Conservation (phyloP, 1,284 basidiomycete genomes). For the Ustilago cynodontis region DNA sequence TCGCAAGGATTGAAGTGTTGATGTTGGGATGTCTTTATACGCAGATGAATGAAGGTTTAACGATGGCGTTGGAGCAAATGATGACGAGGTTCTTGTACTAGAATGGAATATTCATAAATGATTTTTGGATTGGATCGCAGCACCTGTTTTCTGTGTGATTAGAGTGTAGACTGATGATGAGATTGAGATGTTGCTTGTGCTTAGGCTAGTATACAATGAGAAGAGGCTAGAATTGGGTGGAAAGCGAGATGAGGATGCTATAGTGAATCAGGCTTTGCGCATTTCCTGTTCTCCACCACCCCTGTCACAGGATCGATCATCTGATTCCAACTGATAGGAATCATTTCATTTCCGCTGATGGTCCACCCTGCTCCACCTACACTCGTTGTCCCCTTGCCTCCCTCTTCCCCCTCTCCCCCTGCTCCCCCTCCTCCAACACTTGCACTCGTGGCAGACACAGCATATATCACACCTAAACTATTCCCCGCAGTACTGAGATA, state of each 20-base stretch:
- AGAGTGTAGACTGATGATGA: background rate
- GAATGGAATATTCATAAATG: constrained; percentile 18
- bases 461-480: constrained; percentile 81
- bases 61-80: background rate
- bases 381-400: background rate
- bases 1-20: constrained; percentile 46
- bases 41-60: background rate
- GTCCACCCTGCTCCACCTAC: constrained; percentile 42
- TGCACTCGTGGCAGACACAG: constrained; percentile 30
- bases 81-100: background rate
- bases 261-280: constrained; percentile 79
- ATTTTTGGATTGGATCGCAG: constrained; percentile 8
- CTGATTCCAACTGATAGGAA: constrained; percentile 82
- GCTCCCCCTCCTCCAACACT: background rate
- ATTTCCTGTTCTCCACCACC: constrained; percentile 84
- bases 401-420: background rate
- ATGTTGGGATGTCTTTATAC: background rate
- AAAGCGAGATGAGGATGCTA: background rate
- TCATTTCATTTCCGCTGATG: constrained; percentile 42
- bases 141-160: background rate
- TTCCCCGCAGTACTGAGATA: constrained; percentile 94
- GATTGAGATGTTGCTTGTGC: background rate
- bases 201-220: background rate
- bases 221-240: background rate
- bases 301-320: constrained; percentile 90